Base-by-base conservation (phyloP, 176 grass and related monocot genomes). In the Musa troglodytarum region DNA sequence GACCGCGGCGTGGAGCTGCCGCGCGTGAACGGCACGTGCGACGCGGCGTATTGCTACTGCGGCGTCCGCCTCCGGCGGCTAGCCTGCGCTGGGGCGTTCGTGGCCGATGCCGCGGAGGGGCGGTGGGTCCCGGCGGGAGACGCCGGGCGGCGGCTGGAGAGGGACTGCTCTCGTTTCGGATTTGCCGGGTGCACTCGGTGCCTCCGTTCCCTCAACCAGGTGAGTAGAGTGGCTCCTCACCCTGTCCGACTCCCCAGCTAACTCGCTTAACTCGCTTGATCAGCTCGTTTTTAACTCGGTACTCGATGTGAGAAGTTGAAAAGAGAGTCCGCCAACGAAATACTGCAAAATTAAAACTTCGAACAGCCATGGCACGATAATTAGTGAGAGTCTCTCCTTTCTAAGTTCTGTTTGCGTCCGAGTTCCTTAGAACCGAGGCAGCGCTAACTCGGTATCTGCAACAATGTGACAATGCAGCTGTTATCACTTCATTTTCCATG, bases 31-130 rank as follows among this genome's bases (percentile, higher is more conserved):
- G 74, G 23, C 57, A 63, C 58, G 55, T 76, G 74, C 74, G 74
- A 77, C 57, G 74, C 34, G 1, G 74, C 74, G 19, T 64, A 77
- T 34, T 74, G 72, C 72, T 74, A 53, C 72, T 74, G 72, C 53
- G 72, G 72, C 11, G 23, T 74, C 21, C 72, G 72, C 72, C 72
- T 74, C 74, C 43, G 57, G 17, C 74, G 72, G 7, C 61, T 29
- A 8, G 16, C 54, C 16, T 75, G 73, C 54, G 2, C 73, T 4
- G 73, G 73, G 55, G 53, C 54, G 54, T 75, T 75, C 73, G 73
- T 43, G 25, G 73, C 26, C 9, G 23, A 56, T 54, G 53, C 53
- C 25, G 11, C 20, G 9, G 73, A 75, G 26, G 73, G 73, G 16
- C 53, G 54, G 73, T 75, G 73, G 73, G 73, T 59, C 16, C 26